phyloP scores from a whole-genome alignment of 768 basidiomycete genomes.

The Podaxis mareebaensis region DNA sequence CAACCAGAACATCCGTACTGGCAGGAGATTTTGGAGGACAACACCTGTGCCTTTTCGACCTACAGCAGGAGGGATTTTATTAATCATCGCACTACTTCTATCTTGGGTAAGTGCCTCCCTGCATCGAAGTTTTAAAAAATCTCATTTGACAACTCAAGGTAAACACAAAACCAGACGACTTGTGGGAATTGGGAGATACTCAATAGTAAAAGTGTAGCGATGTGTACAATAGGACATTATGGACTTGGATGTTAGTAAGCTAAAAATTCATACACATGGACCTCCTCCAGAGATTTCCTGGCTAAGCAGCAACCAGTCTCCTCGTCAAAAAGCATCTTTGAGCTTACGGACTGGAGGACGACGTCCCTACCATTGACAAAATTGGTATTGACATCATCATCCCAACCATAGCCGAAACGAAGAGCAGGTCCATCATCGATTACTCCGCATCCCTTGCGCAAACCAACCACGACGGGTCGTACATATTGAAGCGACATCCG shows the following conservation, averaged over 20 bases:
- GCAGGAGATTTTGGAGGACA: no score
- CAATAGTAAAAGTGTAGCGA: background rate
- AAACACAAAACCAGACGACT: background rate
- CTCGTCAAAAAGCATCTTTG: background rate
- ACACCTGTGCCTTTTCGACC: no score
- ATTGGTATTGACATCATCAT: background rate
- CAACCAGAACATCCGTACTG: no score
- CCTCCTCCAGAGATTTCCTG: background rate
- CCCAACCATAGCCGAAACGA: background rate
- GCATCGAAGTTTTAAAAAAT: background rate
- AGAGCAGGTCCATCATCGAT: background rate
- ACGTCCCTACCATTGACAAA: background rate
- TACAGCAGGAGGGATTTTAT: no score
- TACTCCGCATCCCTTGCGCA: background rate
- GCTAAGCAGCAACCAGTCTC: background rate
- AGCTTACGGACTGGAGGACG: background rate
- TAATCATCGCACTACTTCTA: no score
- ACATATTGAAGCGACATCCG: background rate
- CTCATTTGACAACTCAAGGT: background rate
- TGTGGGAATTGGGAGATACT: background rate
- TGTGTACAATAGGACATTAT: background rate
- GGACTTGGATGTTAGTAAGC: background rate
- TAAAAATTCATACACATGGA: background rate
- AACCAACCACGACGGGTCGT: background rate
- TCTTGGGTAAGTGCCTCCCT: no score